Base-by-base conservation (phyloP, 495 filamentous ascomycete genomes). In the Pyrenopolyporus hunteri region DNA sequence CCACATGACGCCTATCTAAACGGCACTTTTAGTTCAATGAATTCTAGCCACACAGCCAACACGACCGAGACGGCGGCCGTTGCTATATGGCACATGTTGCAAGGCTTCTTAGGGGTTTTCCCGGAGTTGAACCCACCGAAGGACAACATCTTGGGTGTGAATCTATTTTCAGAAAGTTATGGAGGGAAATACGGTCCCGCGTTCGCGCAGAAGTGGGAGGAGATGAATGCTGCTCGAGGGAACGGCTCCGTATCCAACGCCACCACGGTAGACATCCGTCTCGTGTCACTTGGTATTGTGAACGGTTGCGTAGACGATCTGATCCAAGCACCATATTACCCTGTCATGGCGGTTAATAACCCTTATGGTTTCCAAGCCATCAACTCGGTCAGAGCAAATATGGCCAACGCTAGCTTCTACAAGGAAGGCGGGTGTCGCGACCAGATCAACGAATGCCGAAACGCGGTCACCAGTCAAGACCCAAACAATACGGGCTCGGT, bases 231-330 rank as follows among this genome's bases (percentile, higher is more conserved):
- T n/a, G 70, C 68, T 47, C 80, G 82, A 40, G 66, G 68, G 1
- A 79, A 80, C 53, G 80, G 81, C 1, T 75, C 78, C 14, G 49
- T 78, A 16, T 69, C 76, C 2, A 76, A 77, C 22, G 77, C 76
- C 31, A 77, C 75, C 1, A 76, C 76, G 0, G 72, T 81, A 4
- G 73, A 80, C 33, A 80, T 90, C 35, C 80, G 83, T 40, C 73
- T 89, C 6, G 74, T 76, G 14, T 79, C 85, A 11, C 70, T 87
- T 0, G 78, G 83, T 8, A 83, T 87, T 43, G 64, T 91, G 43
- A 92, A 93, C 68, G 90, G 88, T 31, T 92, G 91, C 59, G 78
- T 93, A 43, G 90, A 95, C 71, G 80, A 85, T 43, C 67, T 85
- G n/a, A 80, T 86, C 6, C 89, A 93, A 74, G 80, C 76, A 8